Conservation (phyloP, 495 filamentous ascomycete genomes). For the Trichoderma gamsii region DNA sequence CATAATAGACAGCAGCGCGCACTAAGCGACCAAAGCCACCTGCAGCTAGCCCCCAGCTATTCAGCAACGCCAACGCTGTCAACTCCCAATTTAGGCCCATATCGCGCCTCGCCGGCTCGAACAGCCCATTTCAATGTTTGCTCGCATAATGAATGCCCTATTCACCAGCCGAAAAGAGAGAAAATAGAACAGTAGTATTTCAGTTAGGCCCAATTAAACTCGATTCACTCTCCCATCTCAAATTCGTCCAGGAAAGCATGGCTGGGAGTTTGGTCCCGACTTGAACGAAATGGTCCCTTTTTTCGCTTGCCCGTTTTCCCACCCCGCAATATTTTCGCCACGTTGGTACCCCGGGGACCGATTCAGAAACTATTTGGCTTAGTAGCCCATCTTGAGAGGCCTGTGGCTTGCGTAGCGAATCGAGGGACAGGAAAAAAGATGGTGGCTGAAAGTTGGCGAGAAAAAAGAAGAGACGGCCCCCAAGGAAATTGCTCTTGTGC, state of each 20-base stretch:
- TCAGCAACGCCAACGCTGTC: no score
- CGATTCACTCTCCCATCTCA: no score
- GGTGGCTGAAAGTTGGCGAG: neutral
- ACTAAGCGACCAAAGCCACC: neutral
- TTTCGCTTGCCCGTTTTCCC: neutral
- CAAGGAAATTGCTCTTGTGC: neutral
- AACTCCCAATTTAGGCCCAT: no score
- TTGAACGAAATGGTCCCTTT: neutral
- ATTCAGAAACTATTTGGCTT: slow-evolving; percentile 1
- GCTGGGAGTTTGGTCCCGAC: neutral
- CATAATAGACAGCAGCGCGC: neutral
- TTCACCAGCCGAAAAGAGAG: no score
- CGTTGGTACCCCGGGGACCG: neutral
- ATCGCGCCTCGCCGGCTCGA: no score
- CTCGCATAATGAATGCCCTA: no score
- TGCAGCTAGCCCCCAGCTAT: neutral
- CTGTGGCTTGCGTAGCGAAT: neutral
- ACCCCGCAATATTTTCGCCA: neutral
- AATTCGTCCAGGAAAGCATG: neutral
- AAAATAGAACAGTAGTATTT: no score
- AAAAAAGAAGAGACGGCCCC: neutral
- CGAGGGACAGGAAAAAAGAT: neutral
- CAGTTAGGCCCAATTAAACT: no score
- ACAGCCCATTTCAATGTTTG: no score
- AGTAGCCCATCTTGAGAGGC: neutral